Conservation (phyloP, 768 basidiomycete species). For the Lyophyllum decastes region DNA sequence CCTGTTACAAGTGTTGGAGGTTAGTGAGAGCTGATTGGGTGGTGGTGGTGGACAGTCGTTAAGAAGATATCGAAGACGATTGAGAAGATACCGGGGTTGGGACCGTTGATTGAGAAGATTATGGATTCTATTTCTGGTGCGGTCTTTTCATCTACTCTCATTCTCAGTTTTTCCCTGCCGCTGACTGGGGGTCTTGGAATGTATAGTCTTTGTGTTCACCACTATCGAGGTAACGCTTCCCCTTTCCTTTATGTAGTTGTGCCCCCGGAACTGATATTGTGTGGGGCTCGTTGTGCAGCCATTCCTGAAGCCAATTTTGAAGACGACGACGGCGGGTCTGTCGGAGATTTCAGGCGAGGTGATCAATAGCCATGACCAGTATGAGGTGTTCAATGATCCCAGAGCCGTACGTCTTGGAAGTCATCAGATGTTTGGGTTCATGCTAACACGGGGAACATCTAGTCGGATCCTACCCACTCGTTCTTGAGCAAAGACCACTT, state of each 20-base stretch:
- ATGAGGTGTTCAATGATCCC: constrained; percentile 86
- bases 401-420: constrained; percentile 54
- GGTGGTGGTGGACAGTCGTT: constrained; percentile 40
- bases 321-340: constrained; percentile 66
- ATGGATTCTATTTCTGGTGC: constrained; percentile 68
- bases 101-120: constrained; percentile 74
- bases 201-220: constrained; percentile 79
- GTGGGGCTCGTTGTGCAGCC: constrained; percentile 42
- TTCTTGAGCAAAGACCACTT: constrained; percentile 91
- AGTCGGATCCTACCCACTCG: constrained; percentile 89
- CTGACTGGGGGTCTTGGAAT: not conserved
- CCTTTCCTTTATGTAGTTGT: not conserved
- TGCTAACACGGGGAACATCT: constrained; percentile 4
- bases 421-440: constrained; percentile 7
- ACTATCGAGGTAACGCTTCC: constrained; percentile 68
- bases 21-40: not conserved
- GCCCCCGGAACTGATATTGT: too few relatives aligned
- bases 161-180: constrained; percentile 1
- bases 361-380: constrained; percentile 80
- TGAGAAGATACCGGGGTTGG: constrained; percentile 86
- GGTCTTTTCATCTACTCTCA: constrained; percentile 13
- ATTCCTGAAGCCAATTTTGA: constrained; percentile 77
- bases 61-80: constrained; percentile 75
- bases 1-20: not conserved
- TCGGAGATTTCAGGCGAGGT: constrained; percentile 71